These are phyloP conservation scores for Boletus reticulatus DNA, from an alignment of 768 basidiomycete genomes.

Conservation along the genomic window DNA sequence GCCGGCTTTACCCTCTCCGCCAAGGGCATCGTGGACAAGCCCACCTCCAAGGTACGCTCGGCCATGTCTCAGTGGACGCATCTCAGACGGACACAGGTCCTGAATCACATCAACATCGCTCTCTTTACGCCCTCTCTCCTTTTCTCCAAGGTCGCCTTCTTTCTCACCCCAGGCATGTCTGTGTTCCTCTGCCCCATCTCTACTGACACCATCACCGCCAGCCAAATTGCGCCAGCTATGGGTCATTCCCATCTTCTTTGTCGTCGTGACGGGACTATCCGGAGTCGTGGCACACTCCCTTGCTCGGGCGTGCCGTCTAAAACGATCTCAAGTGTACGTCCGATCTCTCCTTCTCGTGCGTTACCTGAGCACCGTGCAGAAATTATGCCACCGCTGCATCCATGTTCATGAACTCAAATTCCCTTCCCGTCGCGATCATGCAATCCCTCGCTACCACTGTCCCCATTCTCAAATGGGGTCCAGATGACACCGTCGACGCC, in stretches of 20 bases:
- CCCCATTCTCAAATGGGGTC: conserved; percentile 76
- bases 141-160: conserved; percentile 95
- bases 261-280: conserved; percentile 69
- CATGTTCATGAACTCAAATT: conserved; percentile 95
- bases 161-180: conserved; percentile 67
- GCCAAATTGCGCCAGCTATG: conserved; percentile 80
- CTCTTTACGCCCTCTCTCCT: conserved; percentile 87
- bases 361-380: conserved; percentile 33
- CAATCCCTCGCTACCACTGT: conserved; percentile 85
- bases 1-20: conserved; percentile 81
- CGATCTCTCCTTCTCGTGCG: background rate
- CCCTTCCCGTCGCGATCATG: conserved; percentile 92
- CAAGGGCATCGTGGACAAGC: conserved; percentile 82
- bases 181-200: background rate
- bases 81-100: conserved; percentile 43
- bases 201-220: conserved; percentile 21
- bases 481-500: conserved; percentile 75
- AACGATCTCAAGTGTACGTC: conserved; percentile 71
- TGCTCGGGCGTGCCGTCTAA: conserved; percentile 62
- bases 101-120: conserved; percentile 81
- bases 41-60: conserved; percentile 73
- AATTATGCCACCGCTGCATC: conserved; percentile 78
- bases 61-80: background rate
- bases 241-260: conserved; percentile 85
- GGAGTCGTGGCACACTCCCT: conserved; percentile 65